phyloP scores from a whole-genome alignment of 129 eudicot genomes.

The Ambrosia trifida region DNA sequence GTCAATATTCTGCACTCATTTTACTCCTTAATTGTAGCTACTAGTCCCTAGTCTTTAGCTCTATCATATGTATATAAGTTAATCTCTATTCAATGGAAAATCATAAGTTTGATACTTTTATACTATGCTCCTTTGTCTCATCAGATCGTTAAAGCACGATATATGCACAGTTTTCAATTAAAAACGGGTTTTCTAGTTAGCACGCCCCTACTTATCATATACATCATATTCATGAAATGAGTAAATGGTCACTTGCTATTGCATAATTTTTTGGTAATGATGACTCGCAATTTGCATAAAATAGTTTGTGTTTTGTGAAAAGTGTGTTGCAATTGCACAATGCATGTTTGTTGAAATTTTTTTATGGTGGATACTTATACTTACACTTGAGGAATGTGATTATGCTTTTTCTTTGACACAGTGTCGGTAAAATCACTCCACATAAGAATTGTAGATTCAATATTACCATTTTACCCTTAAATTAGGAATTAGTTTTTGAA shows the following conservation, averaged over 20 bases:
- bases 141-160: too few species aligned
- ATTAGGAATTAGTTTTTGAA: not conserved
- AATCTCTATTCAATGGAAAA: too few species aligned
- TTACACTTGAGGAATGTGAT: constrained; percentile 14
- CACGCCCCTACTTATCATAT: not conserved
- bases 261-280: not conserved
- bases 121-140: too few species aligned
- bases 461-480: constrained; percentile 4
- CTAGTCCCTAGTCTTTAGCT: too few species aligned
- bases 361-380: constrained; percentile 1
- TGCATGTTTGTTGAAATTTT: constrained; percentile 8
- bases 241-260: not conserved
- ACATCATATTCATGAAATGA: not conserved
- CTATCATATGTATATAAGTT: too few species aligned
- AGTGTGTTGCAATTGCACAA: constrained; percentile 20
- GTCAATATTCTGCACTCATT: too few species aligned
- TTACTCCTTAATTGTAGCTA: too few species aligned
- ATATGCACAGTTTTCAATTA: too few species aligned
- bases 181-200: too few species aligned
- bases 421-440: constrained; percentile 3
- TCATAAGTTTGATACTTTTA: too few species aligned
- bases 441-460: not conserved
- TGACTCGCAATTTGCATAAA: constrained; percentile 1
- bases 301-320: constrained; percentile 3
- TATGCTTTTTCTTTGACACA: not conserved